Evolutionary conservation across 106 monocot species (phyloP).

Genomic region (Dendrobium chrysotoxum): DNA sequence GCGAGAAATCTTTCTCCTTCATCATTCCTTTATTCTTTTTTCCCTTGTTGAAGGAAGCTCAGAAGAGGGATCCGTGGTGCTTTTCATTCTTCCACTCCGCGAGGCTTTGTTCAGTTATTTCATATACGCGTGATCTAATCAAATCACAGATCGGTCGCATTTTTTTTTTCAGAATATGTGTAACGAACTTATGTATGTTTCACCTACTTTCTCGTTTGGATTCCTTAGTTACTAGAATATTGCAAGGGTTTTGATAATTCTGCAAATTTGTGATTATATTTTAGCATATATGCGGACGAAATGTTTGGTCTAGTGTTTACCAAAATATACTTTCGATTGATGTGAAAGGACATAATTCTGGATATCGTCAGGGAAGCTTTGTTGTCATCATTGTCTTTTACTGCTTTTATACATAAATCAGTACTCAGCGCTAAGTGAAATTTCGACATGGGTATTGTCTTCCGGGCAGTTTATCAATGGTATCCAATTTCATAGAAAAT

Average conservation of each 20-base stretch:
- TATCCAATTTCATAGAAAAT: background rate
- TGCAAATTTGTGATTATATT: background rate
- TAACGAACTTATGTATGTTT: background rate
- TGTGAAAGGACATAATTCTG: background rate
- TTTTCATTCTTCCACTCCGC: background rate
- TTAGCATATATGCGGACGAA: background rate
- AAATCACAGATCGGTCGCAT: background rate
- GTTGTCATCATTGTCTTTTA: background rate
- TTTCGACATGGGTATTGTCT: background rate
- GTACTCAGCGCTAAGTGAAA: background rate
- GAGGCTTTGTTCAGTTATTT: background rate
- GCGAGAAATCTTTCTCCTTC: background rate
- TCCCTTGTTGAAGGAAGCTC: background rate
- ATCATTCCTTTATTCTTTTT: background rate
- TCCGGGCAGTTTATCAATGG: background rate
- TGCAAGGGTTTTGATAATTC: slow-evolving; percentile 1
- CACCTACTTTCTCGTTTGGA: background rate
- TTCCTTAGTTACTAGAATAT: background rate
- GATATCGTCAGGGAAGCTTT: background rate
- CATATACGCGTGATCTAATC: background rate
- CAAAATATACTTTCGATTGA: too few relatives aligned
- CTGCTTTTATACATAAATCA: background rate
- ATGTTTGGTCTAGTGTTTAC: too few relatives aligned
- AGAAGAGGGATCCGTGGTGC: background rate
- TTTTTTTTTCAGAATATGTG: background rate